phyloP scores from a whole-genome alignment of 768 basidiomycete species.

The Mycena haematopus region DNA sequence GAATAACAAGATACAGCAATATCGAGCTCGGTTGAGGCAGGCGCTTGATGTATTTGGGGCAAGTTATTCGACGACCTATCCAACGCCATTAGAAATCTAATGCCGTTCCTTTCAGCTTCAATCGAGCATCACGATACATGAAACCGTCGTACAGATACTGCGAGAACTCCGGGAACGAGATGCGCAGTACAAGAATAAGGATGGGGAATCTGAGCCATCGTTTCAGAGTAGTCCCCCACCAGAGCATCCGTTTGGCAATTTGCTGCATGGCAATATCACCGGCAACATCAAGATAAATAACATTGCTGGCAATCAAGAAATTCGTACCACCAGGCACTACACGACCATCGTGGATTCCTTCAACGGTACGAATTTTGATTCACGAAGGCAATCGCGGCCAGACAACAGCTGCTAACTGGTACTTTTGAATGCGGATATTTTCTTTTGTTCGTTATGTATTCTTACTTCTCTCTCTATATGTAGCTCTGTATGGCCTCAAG shows the following conservation, averaged over 20 bases:
- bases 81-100: not conserved
- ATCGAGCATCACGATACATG: slow-evolving; percentile 34
- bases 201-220: slow-evolving; percentile 10
- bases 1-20: slow-evolving; percentile 28
- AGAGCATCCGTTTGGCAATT: slow-evolving; percentile 25
- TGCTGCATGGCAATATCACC: slow-evolving; percentile 24
- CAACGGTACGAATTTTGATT: slow-evolving; percentile 21
- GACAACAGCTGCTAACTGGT: not conserved
- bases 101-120: slow-evolving; percentile 25
- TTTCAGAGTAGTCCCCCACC: slow-evolving; percentile 16
- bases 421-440: too few relatives aligned
- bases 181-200: slow-evolving; percentile 7
- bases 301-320: slow-evolving; percentile 28
- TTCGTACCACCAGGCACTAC: slow-evolving; percentile 3
- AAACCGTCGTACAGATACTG: slow-evolving; percentile 30
- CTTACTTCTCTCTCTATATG: not conserved
- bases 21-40: slow-evolving; percentile 30
- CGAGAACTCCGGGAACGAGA: slow-evolving; percentile 24
- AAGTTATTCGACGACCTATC: slow-evolving; percentile 2
- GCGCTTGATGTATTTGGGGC: slow-evolving; percentile 37
- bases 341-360: slow-evolving; percentile 32
- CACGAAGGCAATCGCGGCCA: not conserved
- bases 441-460: not conserved
- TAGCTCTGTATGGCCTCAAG: not conserved
- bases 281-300: slow-evolving; percentile 33